phyloP scores from a whole-genome alignment of 2,329 filamentous ascomycete species.

The Trichoderma arundinaceum region DNA sequence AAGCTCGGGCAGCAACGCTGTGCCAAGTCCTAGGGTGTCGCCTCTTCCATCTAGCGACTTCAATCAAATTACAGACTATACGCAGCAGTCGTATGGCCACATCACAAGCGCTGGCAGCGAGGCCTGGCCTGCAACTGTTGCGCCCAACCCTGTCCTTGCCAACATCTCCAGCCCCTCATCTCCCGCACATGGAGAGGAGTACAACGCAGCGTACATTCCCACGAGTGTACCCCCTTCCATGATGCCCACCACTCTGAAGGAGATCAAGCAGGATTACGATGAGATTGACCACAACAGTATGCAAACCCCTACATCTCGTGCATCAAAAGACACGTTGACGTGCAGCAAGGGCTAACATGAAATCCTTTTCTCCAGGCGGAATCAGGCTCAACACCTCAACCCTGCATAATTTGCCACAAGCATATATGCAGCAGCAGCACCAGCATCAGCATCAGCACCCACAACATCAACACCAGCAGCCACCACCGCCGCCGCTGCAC shows the following conservation, averaged over 20 bases:
- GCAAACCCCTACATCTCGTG: constrained; percentile 19
- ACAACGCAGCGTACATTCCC: constrained; percentile 54
- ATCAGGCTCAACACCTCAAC: constrained; percentile 42
- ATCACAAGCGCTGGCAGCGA: constrained; percentile 53
- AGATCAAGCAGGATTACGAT: constrained; percentile 50
- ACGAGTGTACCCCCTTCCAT: constrained; percentile 55
- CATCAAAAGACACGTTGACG: constrained; percentile 10
- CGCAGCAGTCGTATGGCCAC: constrained; percentile 46
- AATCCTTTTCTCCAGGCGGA: constrained; percentile 31
- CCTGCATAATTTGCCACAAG: constrained; percentile 35
- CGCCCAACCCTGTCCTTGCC: constrained; percentile 51
- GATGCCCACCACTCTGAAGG: constrained; percentile 45
- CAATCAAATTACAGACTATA: constrained; percentile 50
- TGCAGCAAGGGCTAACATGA: constrained; percentile 37
- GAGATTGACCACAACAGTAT: constrained; percentile 45
- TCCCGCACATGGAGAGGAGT: constrained; percentile 55
- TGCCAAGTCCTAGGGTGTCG: constrained; percentile 53
- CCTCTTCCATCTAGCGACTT: constrained; percentile 55
- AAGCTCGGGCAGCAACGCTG: constrained; percentile 46
- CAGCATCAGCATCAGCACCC: constrained; percentile 41
- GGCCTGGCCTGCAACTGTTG: constrained; percentile 52
- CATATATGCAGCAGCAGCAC: constrained; percentile 42
- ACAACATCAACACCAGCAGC: constrained; percentile 33
- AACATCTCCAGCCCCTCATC: constrained; percentile 60
- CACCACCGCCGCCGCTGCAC: constrained; percentile 18